These are phyloP conservation scores for Colletotrichum sublineola DNA, from an alignment of 2,329 filamentous ascomycete genomes.

Conservation along the genomic window DNA sequence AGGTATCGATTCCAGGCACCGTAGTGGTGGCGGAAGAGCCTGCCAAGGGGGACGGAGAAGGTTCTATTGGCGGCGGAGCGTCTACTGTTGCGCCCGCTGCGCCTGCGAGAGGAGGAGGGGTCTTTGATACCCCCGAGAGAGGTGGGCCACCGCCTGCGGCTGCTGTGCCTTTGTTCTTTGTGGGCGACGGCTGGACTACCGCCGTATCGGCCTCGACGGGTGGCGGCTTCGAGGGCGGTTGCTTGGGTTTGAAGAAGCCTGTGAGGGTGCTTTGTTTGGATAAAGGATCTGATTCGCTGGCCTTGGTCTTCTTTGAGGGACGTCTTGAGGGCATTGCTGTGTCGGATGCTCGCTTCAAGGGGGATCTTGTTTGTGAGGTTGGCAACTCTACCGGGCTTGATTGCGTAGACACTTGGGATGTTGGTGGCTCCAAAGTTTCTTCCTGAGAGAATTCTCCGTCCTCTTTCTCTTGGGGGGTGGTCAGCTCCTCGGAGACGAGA, in stretches of 20 bases:
- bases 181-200: background rate
- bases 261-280: constrained; percentile 71
- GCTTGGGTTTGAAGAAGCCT: constrained; percentile 82
- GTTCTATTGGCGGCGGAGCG: background rate
- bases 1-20: constrained; percentile 22
- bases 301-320: constrained; percentile 54
- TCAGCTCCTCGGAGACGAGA: background rate
- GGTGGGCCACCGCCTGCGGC: background rate
- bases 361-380: constrained; percentile 29
- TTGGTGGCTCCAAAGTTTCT: background rate
- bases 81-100: background rate
- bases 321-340: constrained; percentile 46
- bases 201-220: constrained; percentile 1
- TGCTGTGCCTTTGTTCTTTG: constrained; percentile 9
- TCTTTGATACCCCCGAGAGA: constrained; percentile 5
- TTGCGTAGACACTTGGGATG: constrained; percentile 24
- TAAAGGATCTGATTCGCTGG: constrained; percentile 40
- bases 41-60: constrained; percentile 1
- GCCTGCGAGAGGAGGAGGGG: background rate
- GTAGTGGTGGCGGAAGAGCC: background rate
- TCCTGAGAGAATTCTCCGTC: constrained; percentile 5
- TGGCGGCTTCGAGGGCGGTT: constrained; percentile 8
- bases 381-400: constrained; percentile 30
- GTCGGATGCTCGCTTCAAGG: constrained; percentile 42
- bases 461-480: constrained; percentile 4